Percentiles rank a stretch among this genome's conserved stretches.
Conservation (phyloP, 2,329 filamentous ascomycete species). For the Fusarium caatingaense region DNA sequence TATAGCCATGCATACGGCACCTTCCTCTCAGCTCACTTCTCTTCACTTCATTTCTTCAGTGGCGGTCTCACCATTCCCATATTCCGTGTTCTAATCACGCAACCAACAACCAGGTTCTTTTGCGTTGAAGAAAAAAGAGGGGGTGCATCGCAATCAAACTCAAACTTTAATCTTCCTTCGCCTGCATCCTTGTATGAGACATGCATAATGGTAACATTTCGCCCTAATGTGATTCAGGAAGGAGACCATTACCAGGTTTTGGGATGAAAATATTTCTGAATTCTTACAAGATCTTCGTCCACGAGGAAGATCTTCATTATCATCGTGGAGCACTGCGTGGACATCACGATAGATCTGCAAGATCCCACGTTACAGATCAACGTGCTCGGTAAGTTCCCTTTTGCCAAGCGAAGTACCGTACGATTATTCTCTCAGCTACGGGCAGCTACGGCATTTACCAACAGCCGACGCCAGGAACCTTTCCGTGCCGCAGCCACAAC, state of each 20-base stretch:
- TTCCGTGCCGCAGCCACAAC: neutral
- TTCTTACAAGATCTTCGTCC: neutral
- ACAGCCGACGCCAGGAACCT: neutral
- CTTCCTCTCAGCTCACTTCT: neutral
- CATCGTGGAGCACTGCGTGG: neutral
- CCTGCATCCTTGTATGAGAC: neutral
- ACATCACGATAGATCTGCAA: neutral
- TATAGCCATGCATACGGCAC: neutral
- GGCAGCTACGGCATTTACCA: neutral
- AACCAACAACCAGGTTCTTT: neutral
- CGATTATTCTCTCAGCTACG: neutral
- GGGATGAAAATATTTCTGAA: neutral
- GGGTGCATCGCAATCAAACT: neutral
- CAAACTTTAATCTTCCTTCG: neutral
- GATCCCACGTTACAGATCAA: neutral
- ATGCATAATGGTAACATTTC: neutral
- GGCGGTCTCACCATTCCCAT: neutral
- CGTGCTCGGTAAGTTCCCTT: neutral
- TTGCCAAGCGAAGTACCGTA: neutral
- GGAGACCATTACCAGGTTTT: neutral
- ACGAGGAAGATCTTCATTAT: neutral
- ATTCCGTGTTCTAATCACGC: neutral
- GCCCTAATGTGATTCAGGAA: neutral
- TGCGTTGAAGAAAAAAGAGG: neutral
- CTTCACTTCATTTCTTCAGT: neutral